Percentiles rank a stretch among this genome's conserved stretches.
These are phyloP conservation scores for Sequoiadendron giganteum DNA, from an alignment of 75 land plant species.

Conservation along the genomic window DNA sequence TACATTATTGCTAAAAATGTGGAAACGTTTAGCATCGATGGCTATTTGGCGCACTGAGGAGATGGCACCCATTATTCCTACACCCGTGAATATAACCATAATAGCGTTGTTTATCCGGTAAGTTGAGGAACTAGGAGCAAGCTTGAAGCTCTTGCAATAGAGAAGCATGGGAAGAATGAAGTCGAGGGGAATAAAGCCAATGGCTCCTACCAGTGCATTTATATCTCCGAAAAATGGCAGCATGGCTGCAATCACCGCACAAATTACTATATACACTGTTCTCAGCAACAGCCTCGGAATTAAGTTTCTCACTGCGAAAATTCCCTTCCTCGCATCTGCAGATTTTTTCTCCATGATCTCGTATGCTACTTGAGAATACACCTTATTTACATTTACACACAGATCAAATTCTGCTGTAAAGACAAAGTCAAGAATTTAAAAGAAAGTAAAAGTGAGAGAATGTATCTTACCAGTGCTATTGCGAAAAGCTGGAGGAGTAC, in stretches of 20 bases:
- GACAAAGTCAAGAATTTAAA: too few relatives aligned
- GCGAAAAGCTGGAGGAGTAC: conserved; percentile 77
- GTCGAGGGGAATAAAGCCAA: conserved; percentile 32
- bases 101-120: conserved; percentile 55
- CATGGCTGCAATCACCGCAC: conserved; percentile 25
- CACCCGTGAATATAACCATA: conserved; percentile 49
- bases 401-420: background rate
- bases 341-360: conserved; percentile 81
- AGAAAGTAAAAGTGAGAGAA: background rate
- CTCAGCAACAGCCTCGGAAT: conserved; percentile 62
- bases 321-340: conserved; percentile 58
- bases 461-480: conserved; percentile 61
- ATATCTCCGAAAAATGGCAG: conserved; percentile 39
- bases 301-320: conserved; percentile 68
- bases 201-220: conserved; percentile 35
- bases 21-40: conserved; percentile 65
- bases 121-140: conserved; percentile 4
- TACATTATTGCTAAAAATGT: conserved; percentile 59
- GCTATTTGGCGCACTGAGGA: conserved; percentile 65
- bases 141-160: conserved; percentile 23
- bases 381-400: conserved; percentile 25
- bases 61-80: conserved; percentile 62
- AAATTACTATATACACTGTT: conserved; percentile 17
- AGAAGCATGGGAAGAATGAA: conserved; percentile 34
- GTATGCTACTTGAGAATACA: conserved; percentile 86